Evolutionary conservation across 176 grass and related monocot genomes (phyloP).

Genomic region (Tuctoria greenei): DNA sequence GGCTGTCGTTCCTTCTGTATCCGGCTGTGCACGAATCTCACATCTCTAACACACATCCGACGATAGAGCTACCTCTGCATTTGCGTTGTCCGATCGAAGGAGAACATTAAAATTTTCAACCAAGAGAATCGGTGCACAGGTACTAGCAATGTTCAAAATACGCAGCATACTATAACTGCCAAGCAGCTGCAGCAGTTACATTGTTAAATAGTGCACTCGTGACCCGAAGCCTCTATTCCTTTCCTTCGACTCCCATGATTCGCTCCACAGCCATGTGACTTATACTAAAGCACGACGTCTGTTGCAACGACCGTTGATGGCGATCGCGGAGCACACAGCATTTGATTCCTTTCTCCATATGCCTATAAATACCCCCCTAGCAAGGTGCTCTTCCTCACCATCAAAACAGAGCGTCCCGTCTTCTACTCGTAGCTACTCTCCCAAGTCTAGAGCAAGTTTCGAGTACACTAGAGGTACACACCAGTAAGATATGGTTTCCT

Average conservation of each 20-base stretch:
- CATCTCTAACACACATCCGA: background rate
- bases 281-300: slow-evolving; percentile 34
- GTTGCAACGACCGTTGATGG: slow-evolving; percentile 52
- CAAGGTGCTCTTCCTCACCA: slow-evolving; percentile 32
- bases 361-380: slow-evolving; percentile 40
- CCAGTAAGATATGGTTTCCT: slow-evolving; percentile 17
- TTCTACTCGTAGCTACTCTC: background rate
- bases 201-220: slow-evolving; percentile 17
- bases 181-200: background rate
- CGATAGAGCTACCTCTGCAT: background rate
- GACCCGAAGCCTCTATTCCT: background rate
- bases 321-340: slow-evolving; percentile 13
- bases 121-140: background rate
- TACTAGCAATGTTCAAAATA: background rate
- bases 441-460: background rate
- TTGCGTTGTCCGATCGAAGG: background rate
- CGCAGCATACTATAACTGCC: slow-evolving; percentile 19
- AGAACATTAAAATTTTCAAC: background rate
- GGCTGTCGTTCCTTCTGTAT: slow-evolving; percentile 9
- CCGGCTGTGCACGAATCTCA: slow-evolving; percentile 15
- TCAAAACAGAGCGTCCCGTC: slow-evolving; percentile 18
- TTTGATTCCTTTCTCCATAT: background rate
- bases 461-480: background rate
- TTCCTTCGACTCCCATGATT: slow-evolving; percentile 27
- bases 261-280: slow-evolving; percentile 50